These are phyloP conservation scores for Hypsizygus marmoreus DNA, from an alignment of 768 basidiomycete genomes.

Conservation along the genomic window DNA sequence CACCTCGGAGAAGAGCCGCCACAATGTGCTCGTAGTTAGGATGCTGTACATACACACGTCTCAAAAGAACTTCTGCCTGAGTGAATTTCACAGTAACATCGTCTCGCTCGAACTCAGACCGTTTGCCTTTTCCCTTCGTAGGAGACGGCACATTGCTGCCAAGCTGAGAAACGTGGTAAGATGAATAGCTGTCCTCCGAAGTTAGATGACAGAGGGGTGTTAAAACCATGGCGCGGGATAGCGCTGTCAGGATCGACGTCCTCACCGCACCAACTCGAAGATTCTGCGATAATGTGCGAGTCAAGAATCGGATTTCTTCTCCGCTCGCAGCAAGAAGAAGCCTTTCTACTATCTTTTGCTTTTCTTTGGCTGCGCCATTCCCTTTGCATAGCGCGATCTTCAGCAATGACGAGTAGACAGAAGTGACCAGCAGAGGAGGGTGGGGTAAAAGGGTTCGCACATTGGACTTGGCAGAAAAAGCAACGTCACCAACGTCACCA, in stretches of 20 bases:
- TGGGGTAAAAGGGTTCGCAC: conserved; percentile 75
- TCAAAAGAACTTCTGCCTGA: conserved; percentile 64
- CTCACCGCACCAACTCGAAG: conserved; percentile 88
- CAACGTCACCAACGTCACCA: conserved; percentile 89
- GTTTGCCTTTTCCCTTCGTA: conserved; percentile 20
- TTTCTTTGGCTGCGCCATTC: conserved; percentile 71
- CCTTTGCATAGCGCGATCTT: conserved; percentile 73
- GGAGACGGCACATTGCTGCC: conserved; percentile 25
- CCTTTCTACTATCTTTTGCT: conserved; percentile 77
- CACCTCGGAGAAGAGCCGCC: conserved; percentile 56
- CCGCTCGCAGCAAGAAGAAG: conserved; percentile 83
- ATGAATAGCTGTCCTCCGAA: conserved; percentile 15
- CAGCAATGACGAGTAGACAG: conserved; percentile 68
- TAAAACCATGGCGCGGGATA: conserved; percentile 78
- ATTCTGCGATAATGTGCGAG: conserved; percentile 72
- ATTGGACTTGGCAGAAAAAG: conserved; percentile 79
- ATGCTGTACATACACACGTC: conserved; percentile 75
- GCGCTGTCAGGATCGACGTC: conserved; percentile 75
- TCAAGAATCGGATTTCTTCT: conserved; percentile 85
- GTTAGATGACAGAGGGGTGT: conserved; percentile 38
- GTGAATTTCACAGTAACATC: conserved; percentile 45
- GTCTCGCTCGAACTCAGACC: conserved; percentile 30
- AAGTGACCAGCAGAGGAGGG: conserved; percentile 60
- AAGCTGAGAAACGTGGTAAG: conserved; percentile 28
- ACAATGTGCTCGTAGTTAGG: conserved; percentile 77